Base-by-base conservation (phyloP, 371 early-diverging fungal genomes). In the Rhizopus arrhizus region DNA sequence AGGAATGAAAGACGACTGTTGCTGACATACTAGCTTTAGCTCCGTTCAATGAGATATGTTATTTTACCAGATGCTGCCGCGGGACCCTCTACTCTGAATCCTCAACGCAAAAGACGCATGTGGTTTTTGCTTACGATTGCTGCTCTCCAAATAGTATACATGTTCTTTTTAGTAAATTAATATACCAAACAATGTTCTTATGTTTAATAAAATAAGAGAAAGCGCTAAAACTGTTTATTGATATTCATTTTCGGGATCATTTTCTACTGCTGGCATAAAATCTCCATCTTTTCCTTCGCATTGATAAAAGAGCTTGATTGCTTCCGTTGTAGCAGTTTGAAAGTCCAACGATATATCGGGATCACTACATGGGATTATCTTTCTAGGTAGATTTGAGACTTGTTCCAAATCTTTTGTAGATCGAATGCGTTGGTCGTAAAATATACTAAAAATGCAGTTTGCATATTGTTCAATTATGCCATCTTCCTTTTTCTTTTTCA, bases 101-200 rank as follows among this genome's bases (percentile, higher is more conserved):
- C 93, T 55, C 87, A 90, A 53, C 85, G 94, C 40, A 88, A 89
- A 71, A 83, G 93, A 54, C 80, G 96, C 41, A 86, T 97, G 59
- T 87, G 93, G 77, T 95, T 96, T 68, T 68, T 97, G 69, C 90
- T 96, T 58, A 77, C 90, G 49, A 84, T 96, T 54, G 94, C 92
- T 8, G 85, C 84, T 45, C 67, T 94, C 49, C 95, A 95, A 80
- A 83, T 92, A 41, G 73, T 91, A 5, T 87, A 88, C 58, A 88
- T 91, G 77, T 94, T 91, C 81, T 80, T 91, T 49, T 78, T 95
- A 81, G 72, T 83, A 42, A 83, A 76, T 69, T 77, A 77, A 58
- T 43, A 51, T 36, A 33, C n/a, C 36, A 51, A n/a, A 34, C 28
- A 6, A 13, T 34, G 8, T n/a, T 15, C 12, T 33, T 6, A 13